Evolutionary conservation across 805 yeast genomes (phyloP), one percentile per base, ranked within the genome.

Genomic region (Zygotorulaspora chibaensis): DNA sequence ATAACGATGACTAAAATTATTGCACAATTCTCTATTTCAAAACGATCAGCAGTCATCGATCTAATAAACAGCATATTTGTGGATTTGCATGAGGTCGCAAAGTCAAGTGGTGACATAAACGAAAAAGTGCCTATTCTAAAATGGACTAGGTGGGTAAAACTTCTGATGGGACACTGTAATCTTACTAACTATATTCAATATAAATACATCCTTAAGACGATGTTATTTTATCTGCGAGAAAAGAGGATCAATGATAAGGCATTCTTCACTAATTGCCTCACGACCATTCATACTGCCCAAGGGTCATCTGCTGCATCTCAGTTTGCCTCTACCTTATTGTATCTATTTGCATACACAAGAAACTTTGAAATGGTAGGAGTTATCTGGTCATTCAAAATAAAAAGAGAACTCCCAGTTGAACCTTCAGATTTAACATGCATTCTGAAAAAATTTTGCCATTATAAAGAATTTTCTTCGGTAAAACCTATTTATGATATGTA

Each of bases 401-500:
- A 45, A 2, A 53, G 57, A 12, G 38, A 47, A 1, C 42, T 58
- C 10, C 54, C 55, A 1, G 46, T 64, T 8, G 36, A 16, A 11
- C 30, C 47, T 3, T 40, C 54, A 11, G 58, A 61, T 52, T 38
- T 62, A 23, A 61, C 65, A 5, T 43, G 46, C 13, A 56, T 62
- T 6, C 50, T 62, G 54, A 52, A 53, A 40, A 29, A 58, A 1
- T 59, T 56, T 37, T 48, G 58, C 43, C 54, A 51, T 25, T 52
- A 50, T 13, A 42, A 47, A 8, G 49, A 56, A 26, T 61, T 43
- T 41, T 47, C 47, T 0, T 33, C 46, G n/a, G 70, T 71, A 0
- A 38, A 65, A n/a, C 35, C 59, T 1, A 44, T 71, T 2, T 75
- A 77, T 56, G 56, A 68, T 7, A 40, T 56, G 10, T 46, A 68